Evolutionary conservation across 1,139 yeast species (phyloP).

Genomic region (Lodderomyces parapsilosis): DNA sequence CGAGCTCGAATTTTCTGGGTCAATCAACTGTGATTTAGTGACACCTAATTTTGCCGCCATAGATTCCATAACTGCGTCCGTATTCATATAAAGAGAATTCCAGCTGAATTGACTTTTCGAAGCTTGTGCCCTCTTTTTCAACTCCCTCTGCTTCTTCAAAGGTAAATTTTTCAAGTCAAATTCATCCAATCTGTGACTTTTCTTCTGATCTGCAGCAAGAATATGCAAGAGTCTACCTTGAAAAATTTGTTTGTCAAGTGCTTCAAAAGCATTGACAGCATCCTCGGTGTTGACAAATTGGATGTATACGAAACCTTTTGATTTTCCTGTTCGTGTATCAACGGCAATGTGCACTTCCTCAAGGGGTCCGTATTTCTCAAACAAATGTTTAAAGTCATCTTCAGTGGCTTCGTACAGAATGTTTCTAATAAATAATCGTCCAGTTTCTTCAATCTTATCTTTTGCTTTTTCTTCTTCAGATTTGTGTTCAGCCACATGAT

Average conservation of each 20-base stretch:
- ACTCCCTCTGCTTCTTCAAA: constrained; percentile 82
- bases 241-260: constrained; percentile 82
- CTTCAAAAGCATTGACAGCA: constrained; percentile 73
- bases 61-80: constrained; percentile 87
- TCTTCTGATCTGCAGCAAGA: constrained; percentile 80
- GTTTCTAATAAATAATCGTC: constrained; percentile 86
- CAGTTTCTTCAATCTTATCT: constrained; percentile 62
- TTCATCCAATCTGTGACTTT: constrained; percentile 78
- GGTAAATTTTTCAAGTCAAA: constrained; percentile 89
- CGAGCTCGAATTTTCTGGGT: constrained; percentile 81
- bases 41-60: constrained; percentile 86
- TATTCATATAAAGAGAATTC: constrained; percentile 90
- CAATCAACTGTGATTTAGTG: constrained; percentile 76
- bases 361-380: constrained; percentile 55
- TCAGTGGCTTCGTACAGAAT: constrained; percentile 80
- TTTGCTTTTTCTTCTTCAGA: constrained; percentile 43
- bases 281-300: constrained; percentile 64
- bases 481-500: constrained; percentile 10
- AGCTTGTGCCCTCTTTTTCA: constrained; percentile 82
- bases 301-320: constrained; percentile 91
- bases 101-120: constrained; percentile 85
- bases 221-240: constrained; percentile 94
- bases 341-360: constrained; percentile 88
- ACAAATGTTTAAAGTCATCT: constrained; percentile 66
- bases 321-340: constrained; percentile 84